A percentile compares a stretch with the other conserved stretches of the same genome.
Conservation (phyloP, 1,139 yeast genomes). For the Kazachstania sp. region DNA sequence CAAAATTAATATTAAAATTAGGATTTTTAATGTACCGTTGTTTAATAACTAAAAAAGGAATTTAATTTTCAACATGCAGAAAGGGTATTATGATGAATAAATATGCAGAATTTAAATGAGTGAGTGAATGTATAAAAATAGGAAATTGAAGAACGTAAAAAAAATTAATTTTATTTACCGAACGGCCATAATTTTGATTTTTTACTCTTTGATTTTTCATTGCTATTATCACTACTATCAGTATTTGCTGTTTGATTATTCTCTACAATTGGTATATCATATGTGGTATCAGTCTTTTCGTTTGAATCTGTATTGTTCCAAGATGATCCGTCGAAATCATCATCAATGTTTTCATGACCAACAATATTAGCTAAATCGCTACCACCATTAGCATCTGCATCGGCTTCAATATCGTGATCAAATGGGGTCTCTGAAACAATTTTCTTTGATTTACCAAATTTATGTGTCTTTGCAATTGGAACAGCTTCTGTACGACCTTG, state of each 20-base stretch:
- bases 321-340: not conserved
- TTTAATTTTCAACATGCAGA: no score
- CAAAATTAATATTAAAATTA: no score
- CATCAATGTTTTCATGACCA: not conserved
- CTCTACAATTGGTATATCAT: not conserved
- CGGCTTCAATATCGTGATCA: not conserved
- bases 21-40: no score
- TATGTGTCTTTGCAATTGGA: conserved; percentile 17
- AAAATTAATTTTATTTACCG: not conserved
- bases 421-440: not conserved
- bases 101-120: not conserved
- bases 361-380: not conserved
- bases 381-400: not conserved
- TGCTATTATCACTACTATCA: not conserved
- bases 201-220: not conserved
- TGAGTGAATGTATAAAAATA: not conserved
- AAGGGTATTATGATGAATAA: not conserved
- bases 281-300: not conserved
- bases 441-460: not conserved
- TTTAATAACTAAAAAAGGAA: no score
- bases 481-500: conserved; percentile 19
- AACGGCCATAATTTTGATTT: conserved; percentile 1
- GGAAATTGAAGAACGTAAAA: not conserved
- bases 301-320: not conserved
- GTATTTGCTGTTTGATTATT: no score